A percentile compares a stretch with the other conserved stretches of the same genome.
phyloP scores from a whole-genome alignment of 306 rosid species.

The Erythrophleum fordii region DNA sequence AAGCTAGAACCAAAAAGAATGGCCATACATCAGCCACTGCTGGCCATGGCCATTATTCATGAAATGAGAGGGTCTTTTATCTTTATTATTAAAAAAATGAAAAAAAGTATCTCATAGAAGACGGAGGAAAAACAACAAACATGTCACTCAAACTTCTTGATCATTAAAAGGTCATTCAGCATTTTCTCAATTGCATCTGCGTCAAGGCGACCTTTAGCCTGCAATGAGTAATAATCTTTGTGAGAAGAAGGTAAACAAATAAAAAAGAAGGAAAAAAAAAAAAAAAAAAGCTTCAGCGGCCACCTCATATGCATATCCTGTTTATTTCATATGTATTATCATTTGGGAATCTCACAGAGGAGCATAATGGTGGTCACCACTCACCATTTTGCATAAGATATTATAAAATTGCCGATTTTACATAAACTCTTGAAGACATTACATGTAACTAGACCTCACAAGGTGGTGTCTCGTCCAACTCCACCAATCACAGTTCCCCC shows the following conservation, averaged over 20 bases:
- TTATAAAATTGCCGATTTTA: too few relatives aligned
- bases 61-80: constrained; percentile 45
- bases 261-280: background rate
- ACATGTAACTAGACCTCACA: too few relatives aligned
- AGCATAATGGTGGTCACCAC: background rate
- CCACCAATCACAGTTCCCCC: background rate
- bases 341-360: background rate
- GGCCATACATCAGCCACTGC: constrained; percentile 14
- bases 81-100: too few relatives aligned
- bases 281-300: background rate
- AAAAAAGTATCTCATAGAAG: background rate
- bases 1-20: background rate
- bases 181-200: constrained; percentile 40
- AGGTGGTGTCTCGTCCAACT: background rate
- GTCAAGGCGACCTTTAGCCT: constrained; percentile 1
- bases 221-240: background rate
- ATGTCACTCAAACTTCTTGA: constrained; percentile 47
- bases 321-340: too few relatives aligned
- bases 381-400: background rate
- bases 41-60: constrained; percentile 32
- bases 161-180: constrained; percentile 42
- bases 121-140: background rate
- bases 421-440: background rate
- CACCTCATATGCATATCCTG: background rate
- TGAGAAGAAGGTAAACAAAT: background rate